These are phyloP conservation scores for Huntiella moniliformis DNA, from an alignment of 2,329 filamentous ascomycete genomes.

Conservation along the genomic window DNA sequence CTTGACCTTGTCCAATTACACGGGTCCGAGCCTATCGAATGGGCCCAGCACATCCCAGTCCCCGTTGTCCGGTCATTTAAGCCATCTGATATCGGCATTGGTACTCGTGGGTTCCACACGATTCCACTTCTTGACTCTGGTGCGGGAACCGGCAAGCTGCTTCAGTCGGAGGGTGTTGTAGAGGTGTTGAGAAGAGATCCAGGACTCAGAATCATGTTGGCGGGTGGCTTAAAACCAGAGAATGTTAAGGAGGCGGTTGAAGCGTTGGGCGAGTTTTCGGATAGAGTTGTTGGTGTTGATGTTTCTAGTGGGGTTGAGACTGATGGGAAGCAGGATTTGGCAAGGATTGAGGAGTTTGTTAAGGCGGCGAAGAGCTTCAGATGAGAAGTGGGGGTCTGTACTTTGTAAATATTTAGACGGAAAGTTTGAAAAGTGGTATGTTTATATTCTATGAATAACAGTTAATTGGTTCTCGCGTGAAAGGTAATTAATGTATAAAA, in stretches of 20 bases:
- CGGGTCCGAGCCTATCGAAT: conserved; percentile 80
- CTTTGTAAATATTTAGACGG: neutral
- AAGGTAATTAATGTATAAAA: neutral
- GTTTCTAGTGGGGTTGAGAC: conserved; percentile 88
- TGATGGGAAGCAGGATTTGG: conserved; percentile 59
- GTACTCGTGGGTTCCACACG: conserved; percentile 60
- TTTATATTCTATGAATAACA: neutral
- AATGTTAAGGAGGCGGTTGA: conserved; percentile 55
- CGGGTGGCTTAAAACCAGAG: conserved; percentile 63
- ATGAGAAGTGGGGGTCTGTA: conserved; percentile 16
- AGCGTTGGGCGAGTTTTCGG: conserved; percentile 36
- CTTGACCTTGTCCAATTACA: conserved; percentile 89
- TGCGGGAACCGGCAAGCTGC: conserved; percentile 58
- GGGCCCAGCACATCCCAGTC: conserved; percentile 74
- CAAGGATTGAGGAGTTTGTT: conserved; percentile 68
- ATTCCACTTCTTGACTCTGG: conserved; percentile 77
- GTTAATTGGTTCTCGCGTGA: neutral
- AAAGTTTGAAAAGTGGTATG: neutral
- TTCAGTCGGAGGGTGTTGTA: conserved; percentile 55
- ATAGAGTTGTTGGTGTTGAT: conserved; percentile 64
- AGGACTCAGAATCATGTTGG: conserved; percentile 59
- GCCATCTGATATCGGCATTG: conserved; percentile 53
- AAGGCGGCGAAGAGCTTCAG: conserved; percentile 47
- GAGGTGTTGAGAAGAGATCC: conserved; percentile 45
- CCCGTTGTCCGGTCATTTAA: conserved; percentile 79